Conservation (phyloP, 2,329 filamentous ascomycete species). For the Plectosphaerella sp. region DNA sequence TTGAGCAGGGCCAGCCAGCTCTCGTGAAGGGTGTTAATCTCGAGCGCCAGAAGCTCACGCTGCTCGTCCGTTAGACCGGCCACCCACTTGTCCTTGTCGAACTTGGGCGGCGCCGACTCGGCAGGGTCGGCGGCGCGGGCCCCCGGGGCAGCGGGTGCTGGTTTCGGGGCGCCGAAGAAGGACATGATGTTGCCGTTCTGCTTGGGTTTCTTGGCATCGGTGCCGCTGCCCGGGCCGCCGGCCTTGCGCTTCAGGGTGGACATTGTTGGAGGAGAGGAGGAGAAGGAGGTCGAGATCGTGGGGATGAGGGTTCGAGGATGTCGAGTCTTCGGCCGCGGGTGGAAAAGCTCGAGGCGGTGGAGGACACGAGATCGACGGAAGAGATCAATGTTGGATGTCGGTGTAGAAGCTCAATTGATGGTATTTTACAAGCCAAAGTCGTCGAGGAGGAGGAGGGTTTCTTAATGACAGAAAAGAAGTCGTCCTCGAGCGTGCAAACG, state of each 20-base stretch:
- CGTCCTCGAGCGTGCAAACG: neutral
- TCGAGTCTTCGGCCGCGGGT: neutral
- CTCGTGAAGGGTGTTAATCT: slow-evolving; percentile 87
- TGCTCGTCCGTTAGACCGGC: slow-evolving; percentile 75
- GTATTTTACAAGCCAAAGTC: too few species aligned
- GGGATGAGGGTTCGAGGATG: neutral
- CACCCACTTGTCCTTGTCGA: slow-evolving; percentile 91
- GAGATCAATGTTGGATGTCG: neutral
- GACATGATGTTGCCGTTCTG: slow-evolving; percentile 77
- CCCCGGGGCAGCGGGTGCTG: slow-evolving; percentile 25
- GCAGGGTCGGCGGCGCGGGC: slow-evolving; percentile 16
- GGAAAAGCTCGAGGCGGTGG: neutral
- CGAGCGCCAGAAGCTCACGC: slow-evolving; percentile 74
- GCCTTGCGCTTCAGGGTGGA: slow-evolving; percentile 65
- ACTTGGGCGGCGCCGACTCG: slow-evolving; percentile 45
- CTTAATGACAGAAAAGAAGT: neutral
- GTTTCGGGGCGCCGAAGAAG: slow-evolving; percentile 76
- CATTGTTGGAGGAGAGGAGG: slow-evolving; percentile 28
- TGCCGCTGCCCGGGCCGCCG: slow-evolving; percentile 29
- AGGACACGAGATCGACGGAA: neutral
- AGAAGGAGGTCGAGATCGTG: neutral
- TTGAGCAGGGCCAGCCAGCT: slow-evolving; percentile 89
- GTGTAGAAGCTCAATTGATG: too few species aligned
- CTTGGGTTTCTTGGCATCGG: slow-evolving; percentile 66
- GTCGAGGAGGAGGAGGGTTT: too few species aligned